Conservation (phyloP, 106 monocot genomes). For the Allium fistulosum region DNA sequence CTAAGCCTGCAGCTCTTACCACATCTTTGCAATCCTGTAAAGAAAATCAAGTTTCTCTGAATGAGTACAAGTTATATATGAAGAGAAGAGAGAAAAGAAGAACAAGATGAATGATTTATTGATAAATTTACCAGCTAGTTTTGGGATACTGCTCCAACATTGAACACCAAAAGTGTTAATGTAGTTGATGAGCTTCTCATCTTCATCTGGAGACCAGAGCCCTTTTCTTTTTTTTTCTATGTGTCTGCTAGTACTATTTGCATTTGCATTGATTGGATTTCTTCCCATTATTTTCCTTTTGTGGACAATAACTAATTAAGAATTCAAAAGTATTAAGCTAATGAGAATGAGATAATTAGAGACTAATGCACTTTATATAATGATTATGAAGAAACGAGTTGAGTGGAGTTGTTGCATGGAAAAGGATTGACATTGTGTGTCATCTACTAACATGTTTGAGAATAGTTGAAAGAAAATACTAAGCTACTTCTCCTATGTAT, state of each 20-base stretch:
- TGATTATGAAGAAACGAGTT: no score
- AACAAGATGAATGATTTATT: not conserved
- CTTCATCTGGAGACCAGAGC: constrained; percentile 32
- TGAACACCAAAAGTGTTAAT: constrained; percentile 52
- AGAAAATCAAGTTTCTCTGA: not conserved
- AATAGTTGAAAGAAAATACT: no score
- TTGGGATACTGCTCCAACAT: constrained; percentile 71
- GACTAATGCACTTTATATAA: no score
- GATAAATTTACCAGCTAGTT: constrained; percentile 37
- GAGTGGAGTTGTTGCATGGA: no score
- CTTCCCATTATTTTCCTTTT: not conserved
- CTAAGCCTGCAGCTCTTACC: constrained; percentile 72
- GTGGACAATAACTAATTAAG: no score
- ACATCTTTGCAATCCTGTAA: constrained; percentile 58
- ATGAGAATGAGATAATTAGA: no score
- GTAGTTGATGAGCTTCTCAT: constrained; percentile 62
- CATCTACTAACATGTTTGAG: no score
- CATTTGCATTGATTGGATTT: not conserved
- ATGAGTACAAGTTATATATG: not conserved
- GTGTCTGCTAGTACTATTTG: not conserved
- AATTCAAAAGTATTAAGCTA: no score
- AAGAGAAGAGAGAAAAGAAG: not conserved
- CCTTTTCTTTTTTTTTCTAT: constrained; percentile 13
- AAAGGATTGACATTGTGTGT: no score
- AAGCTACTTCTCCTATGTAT: no score